Conservation (phyloP, 192 early-diverging fungal species). For the Phycomyces blakesleeanus region DNA sequence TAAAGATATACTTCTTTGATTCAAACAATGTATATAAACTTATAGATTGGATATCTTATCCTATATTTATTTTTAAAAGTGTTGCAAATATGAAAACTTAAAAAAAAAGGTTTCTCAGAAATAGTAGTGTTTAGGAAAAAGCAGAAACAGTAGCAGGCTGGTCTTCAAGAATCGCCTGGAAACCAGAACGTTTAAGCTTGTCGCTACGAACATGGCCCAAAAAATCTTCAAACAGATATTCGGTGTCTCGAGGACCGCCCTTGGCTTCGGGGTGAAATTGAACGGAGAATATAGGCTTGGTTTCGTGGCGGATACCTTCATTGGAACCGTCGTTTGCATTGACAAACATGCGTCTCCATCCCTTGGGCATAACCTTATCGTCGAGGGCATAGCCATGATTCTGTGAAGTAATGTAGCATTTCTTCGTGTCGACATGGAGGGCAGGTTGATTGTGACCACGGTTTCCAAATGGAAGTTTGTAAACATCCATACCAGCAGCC, state of each 20-base stretch:
- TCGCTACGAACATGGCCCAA: slow-evolving; percentile 61
- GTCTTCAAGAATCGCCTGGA: not conserved
- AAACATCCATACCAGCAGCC: slow-evolving; percentile 79
- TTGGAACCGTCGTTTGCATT: slow-evolving; percentile 96
- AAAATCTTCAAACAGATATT: slow-evolving; percentile 84
- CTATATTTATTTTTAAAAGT: too few species aligned
- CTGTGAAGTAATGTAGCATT: slow-evolving; percentile 92
- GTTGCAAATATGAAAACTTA: too few species aligned
- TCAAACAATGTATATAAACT: too few species aligned
- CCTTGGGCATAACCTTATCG: slow-evolving; percentile 61
- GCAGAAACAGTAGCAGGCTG: slow-evolving; percentile 8
- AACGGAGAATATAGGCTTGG: slow-evolving; percentile 73
- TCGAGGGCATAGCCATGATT: slow-evolving; percentile 90
- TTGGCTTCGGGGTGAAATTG: slow-evolving; percentile 97
- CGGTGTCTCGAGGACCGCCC: slow-evolving; percentile 91
- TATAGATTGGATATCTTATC: too few species aligned
- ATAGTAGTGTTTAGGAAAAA: slow-evolving; percentile 2
- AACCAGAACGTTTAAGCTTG: slow-evolving; percentile 28
- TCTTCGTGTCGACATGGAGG: slow-evolving; percentile 67
- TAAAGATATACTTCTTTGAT: too few species aligned
- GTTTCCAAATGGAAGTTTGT: slow-evolving; percentile 93
- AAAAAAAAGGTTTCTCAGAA: not conserved
- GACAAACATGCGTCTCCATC: slow-evolving; percentile 85
- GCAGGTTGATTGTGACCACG: slow-evolving; percentile 96
- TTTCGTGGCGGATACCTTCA: slow-evolving; percentile 82